phyloP scores from a whole-genome alignment of 805 yeast species.

The Suhomyces sp. region DNA sequence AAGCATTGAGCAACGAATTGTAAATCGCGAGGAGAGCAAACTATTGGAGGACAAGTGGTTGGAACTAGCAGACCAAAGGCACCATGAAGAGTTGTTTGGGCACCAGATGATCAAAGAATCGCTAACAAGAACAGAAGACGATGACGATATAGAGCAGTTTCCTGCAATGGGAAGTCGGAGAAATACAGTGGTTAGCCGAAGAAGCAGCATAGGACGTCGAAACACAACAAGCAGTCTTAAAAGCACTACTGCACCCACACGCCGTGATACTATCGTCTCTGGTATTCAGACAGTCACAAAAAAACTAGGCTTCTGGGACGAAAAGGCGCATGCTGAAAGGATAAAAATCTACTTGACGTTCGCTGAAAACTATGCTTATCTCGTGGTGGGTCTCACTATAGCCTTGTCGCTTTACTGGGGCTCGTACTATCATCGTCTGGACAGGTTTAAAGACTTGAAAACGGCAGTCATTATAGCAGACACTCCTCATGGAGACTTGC shows the following conservation, averaged over 20 bases:
- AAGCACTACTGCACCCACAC: not conserved
- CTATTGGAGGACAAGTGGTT: not conserved
- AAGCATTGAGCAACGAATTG: not conserved
- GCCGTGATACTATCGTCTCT: constrained; percentile 15
- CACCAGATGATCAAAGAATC: constrained; percentile 7
- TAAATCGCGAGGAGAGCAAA: constrained; percentile 3
- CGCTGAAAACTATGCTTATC: constrained; percentile 19
- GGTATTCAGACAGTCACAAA: constrained; percentile 18
- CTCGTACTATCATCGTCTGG: constrained; percentile 20
- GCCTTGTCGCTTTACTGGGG: constrained; percentile 35
- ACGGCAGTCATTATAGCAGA: constrained; percentile 29
- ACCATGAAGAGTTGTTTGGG: constrained; percentile 13
- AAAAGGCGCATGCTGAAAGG: constrained; percentile 23
- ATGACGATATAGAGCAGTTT: not conserved
- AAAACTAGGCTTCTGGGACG: constrained; percentile 28
- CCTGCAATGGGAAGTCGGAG: not conserved
- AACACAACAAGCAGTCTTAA: not conserved
- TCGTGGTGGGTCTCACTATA: constrained; percentile 21
- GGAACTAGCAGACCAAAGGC: constrained; percentile 3
- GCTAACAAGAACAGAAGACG: not conserved
- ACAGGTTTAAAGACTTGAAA: constrained; percentile 19
- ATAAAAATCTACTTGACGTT: constrained; percentile 19
- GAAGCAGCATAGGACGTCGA: not conserved
- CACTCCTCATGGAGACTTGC: constrained; percentile 15
- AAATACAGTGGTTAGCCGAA: constrained; percentile 7